Conservation (phyloP, 164 flowering plant species). For the Annona squamosa region DNA sequence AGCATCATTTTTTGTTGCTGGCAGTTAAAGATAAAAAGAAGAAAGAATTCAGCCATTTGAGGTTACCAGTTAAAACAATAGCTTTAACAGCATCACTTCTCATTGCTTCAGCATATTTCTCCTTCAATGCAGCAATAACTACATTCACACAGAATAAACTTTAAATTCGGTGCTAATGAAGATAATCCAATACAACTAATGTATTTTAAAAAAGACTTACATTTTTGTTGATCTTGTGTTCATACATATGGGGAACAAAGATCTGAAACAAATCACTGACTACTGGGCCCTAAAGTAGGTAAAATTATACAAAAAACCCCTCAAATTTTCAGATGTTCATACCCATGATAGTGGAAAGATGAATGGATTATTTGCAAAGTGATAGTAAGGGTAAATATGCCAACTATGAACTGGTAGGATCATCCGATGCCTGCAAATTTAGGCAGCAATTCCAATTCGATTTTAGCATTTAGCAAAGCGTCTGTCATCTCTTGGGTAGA, state of each 20-base stretch:
- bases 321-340: neutral
- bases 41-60: neutral
- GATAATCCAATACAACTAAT: neutral
- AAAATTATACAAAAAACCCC: too few species aligned
- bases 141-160: conserved; percentile 4
- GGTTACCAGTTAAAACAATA: conserved; percentile 59
- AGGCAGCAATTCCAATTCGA: neutral
- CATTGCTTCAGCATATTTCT: conserved; percentile 59
- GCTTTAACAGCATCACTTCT: conserved; percentile 69
- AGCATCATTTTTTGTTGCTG: neutral
- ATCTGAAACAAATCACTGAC: neutral
- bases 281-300: neutral
- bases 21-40: neutral
- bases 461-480: neutral
- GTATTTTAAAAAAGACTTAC: too few species aligned
- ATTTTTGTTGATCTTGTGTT: neutral
- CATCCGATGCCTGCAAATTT: neutral
- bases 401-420: neutral
- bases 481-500: neutral
- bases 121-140: conserved; percentile 56
- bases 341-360: neutral
- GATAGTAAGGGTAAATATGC: too few species aligned
- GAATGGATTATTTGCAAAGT: too few species aligned
- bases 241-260: neutral
- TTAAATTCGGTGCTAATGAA: neutral